Evolutionary conservation across 2,329 filamentous ascomycete species (phyloP).

Genomic region (Sarocladium oryzae): DNA sequence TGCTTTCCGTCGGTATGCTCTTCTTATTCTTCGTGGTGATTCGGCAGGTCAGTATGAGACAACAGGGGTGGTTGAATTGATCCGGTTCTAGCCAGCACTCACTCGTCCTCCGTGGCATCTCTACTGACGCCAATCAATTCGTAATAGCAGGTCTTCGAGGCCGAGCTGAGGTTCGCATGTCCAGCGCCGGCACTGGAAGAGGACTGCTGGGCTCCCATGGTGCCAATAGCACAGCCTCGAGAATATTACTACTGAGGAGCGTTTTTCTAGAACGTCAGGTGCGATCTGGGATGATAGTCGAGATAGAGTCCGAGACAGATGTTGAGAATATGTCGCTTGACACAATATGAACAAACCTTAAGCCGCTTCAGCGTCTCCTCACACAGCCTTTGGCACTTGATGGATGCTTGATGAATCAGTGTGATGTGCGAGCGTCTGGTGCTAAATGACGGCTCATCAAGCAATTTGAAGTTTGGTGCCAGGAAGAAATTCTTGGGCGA

Average conservation of each 20-base stretch:
- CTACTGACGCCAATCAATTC: slow-evolving; percentile 70
- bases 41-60: neutral
- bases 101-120: slow-evolving; percentile 76
- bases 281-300: too few relatives aligned
- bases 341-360: too few relatives aligned
- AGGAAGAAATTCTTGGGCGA: neutral
- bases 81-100: slow-evolving; percentile 20
- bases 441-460: neutral
- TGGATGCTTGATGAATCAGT: neutral
- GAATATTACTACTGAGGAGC: too few relatives aligned
- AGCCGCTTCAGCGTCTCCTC: too few relatives aligned
- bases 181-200: slow-evolving; percentile 29
- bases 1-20: slow-evolving; percentile 83
- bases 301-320: too few relatives aligned
- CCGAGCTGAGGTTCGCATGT: slow-evolving; percentile 16
- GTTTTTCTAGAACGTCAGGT: too few relatives aligned
- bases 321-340: too few relatives aligned
- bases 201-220: slow-evolving; percentile 53
- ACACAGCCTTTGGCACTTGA: too few relatives aligned
- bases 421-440: neutral
- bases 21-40: slow-evolving; percentile 63
- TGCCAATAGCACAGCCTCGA: neutral
- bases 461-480: neutral
- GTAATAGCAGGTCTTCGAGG: slow-evolving; percentile 75
- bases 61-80: neutral